Evolutionary conservation across 805 yeast species (phyloP), one percentile per base, ranked within the genome.

Genomic region (Komagataella kurtzmanii): DNA sequence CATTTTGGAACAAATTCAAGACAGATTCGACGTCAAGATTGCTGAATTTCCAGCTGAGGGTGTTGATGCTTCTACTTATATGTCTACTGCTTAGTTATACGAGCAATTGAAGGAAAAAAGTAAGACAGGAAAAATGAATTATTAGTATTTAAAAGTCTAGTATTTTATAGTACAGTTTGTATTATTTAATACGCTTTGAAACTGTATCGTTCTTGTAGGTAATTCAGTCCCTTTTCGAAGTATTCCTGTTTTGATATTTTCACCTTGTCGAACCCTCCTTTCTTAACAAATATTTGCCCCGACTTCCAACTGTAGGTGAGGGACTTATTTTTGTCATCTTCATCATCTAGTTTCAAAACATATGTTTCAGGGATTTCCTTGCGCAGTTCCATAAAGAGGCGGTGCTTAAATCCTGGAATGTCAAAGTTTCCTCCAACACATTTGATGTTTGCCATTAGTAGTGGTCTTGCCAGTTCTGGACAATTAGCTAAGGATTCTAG

Each of bases 31-130:
- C 69, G 98, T 93, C 60, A 88, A 90, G 74, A 83, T 91, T 65
- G 76, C 89, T 55, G 95, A 87, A 63, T 90, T 88, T 83, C 98
- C 99, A 55, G 97, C 85, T 65, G 98, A 88, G 68, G 97, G 98
- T 71, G 88, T 91, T 63, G 99, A 93, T 69, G 90, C 97, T 61
- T 83, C 96, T 52, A 89, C 97, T 61, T 91, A 91, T 75, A 90
- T 93, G 96, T 30, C 40, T 30, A 91, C 91, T 81, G 85, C 95
- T 60, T 89, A 74, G 66, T 19, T 47, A 14, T 14, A 30, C 40
- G 40, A 30, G 40, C 40, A 30, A 30, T 30, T 30, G 40, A 14
- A 10, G 3, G 14, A 30, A 30, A 30, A 30, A 30, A 30, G 4
- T 21, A 30, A 30, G 40, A 30, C n/a, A 30, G 40, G 40, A 30